These are phyloP conservation scores for Wickerhamomyces sp. DNA, from an alignment of 1,139 yeast species.

Conservation along the genomic window DNA sequence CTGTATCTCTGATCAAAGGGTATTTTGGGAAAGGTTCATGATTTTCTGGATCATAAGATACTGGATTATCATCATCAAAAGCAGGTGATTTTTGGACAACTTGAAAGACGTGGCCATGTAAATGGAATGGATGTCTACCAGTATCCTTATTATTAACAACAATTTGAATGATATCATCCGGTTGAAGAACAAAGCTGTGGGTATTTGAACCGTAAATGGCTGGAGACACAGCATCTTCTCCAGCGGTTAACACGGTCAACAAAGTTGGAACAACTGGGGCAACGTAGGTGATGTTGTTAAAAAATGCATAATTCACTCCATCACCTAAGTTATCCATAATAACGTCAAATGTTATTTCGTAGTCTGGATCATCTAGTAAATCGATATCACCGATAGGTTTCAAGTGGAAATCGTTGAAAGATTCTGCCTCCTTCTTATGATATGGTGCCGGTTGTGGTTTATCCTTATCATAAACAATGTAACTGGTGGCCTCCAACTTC, in stretches of 20 bases:
- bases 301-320: slow-evolving; percentile 73
- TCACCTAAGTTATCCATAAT: slow-evolving; percentile 66
- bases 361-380: slow-evolving; percentile 55
- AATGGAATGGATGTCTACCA: slow-evolving; percentile 79
- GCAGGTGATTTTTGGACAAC: slow-evolving; percentile 54
- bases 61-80: slow-evolving; percentile 48
- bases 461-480: slow-evolving; percentile 43
- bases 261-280: slow-evolving; percentile 66
- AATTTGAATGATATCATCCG: slow-evolving; percentile 60
- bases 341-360: slow-evolving; percentile 52
- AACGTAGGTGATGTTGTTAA: slow-evolving; percentile 60
- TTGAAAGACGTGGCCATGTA: slow-evolving; percentile 78
- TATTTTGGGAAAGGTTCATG: slow-evolving; percentile 47
- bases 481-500: slow-evolving; percentile 49
- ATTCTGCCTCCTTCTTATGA: slow-evolving; percentile 19
- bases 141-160: slow-evolving; percentile 69
- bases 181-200: slow-evolving; percentile 55
- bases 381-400: slow-evolving; percentile 40
- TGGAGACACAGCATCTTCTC: slow-evolving; percentile 41
- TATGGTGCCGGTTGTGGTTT: slow-evolving; percentile 27
- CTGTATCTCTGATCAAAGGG: slow-evolving; percentile 66
- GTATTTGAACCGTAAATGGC: slow-evolving; percentile 66
- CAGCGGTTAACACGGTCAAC: slow-evolving; percentile 49
- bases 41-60: slow-evolving; percentile 44
- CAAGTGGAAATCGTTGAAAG: slow-evolving; percentile 55